Evolutionary conservation across 2,329 filamentous ascomycete genomes (phyloP).

Genomic region (Xylaria sp.): DNA sequence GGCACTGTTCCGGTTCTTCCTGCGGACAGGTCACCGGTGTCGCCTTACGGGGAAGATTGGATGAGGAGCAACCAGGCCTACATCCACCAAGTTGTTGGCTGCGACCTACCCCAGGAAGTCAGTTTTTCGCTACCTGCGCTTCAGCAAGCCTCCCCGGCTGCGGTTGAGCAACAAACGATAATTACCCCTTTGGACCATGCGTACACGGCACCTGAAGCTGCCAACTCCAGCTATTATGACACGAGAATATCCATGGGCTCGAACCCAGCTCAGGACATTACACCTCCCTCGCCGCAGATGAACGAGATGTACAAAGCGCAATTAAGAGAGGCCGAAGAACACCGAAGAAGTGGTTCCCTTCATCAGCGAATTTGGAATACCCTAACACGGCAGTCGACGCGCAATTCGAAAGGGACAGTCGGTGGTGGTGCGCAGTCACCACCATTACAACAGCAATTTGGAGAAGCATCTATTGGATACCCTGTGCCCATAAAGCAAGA

Average conservation of each 20-base stretch:
- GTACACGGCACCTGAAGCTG: slow-evolving; percentile 35
- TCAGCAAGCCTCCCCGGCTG: slow-evolving; percentile 30
- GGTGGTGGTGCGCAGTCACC: slow-evolving; percentile 28
- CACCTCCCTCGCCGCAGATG: slow-evolving; percentile 40
- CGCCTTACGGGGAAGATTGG: slow-evolving; percentile 31
- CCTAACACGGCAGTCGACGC: slow-evolving; percentile 40
- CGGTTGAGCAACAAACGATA: slow-evolving; percentile 26
- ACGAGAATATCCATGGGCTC: slow-evolving; percentile 42
- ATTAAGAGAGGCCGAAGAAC: slow-evolving; percentile 37
- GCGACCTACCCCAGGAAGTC: slow-evolving; percentile 32
- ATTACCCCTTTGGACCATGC: slow-evolving; percentile 30
- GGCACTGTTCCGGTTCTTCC: slow-evolving; percentile 23
- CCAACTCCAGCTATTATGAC: slow-evolving; percentile 44
- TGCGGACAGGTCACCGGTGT: slow-evolving; percentile 20
- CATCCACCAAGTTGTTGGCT: slow-evolving; percentile 24
- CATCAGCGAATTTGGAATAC: slow-evolving; percentile 37
- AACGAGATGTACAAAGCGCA: slow-evolving; percentile 42
- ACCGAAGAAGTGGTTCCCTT: slow-evolving; percentile 39
- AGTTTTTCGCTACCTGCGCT: slow-evolving; percentile 33
- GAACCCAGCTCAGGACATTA: slow-evolving; percentile 34
- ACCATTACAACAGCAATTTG: slow-evolving; percentile 32
- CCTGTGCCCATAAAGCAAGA: slow-evolving; percentile 33
- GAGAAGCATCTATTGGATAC: slow-evolving; percentile 28
- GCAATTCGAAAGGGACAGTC: slow-evolving; percentile 33
- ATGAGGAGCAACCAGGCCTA: slow-evolving; percentile 29